Conservation (phyloP, 805 yeast genomes). For the Lipomyces starkeyi region DNA sequence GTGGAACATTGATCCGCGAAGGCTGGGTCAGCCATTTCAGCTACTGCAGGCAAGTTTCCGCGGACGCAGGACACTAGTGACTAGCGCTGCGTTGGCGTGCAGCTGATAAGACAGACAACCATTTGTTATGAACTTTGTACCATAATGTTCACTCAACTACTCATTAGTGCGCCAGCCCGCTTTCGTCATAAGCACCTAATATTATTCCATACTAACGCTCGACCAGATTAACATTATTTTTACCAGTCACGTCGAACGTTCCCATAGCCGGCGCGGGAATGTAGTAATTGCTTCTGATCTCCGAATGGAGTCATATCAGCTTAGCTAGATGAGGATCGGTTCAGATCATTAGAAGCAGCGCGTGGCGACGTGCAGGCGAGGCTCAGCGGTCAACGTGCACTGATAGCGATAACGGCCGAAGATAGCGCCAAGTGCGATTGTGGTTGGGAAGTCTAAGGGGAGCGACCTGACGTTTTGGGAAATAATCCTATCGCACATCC, state of each 20-base stretch:
- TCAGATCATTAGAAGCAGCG: neutral
- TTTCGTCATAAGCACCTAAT: neutral
- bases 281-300: too few relatives aligned
- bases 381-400: neutral
- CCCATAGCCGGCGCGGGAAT: too few relatives aligned
- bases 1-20: neutral
- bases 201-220: neutral
- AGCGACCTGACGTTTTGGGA: constrained; percentile 8
- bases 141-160: neutral
- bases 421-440: neutral
- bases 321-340: too few relatives aligned
- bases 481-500: neutral
- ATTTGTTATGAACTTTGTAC: neutral
- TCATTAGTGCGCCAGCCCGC: neutral
- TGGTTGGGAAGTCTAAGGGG: neutral
- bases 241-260: too few relatives aligned
- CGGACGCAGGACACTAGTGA: neutral
- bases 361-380: neutral
- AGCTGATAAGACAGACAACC: neutral
- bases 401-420: neutral
- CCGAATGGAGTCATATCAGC: too few relatives aligned
- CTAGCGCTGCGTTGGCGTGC: neutral
- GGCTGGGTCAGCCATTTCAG: neutral
- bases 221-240: too few relatives aligned
- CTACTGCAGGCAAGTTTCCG: neutral